These are phyloP conservation scores for Acanthochlamys bracteata DNA, from an alignment of 106 monocot genomes.

Conservation along the genomic window DNA sequence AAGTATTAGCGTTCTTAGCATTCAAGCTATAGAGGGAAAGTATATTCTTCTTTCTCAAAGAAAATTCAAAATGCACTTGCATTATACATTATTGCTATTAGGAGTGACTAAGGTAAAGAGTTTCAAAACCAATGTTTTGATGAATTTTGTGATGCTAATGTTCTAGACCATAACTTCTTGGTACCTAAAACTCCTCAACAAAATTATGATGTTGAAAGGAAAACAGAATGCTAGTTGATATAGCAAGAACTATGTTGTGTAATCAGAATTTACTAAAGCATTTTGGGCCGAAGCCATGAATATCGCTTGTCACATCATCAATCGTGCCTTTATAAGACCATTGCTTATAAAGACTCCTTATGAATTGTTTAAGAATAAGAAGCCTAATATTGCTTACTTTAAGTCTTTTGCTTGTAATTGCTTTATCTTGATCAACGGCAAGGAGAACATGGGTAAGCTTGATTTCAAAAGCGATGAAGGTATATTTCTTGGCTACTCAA, in stretches of 20 bases:
- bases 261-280: background rate
- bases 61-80: background rate
- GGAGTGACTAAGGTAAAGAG: conserved; percentile 4
- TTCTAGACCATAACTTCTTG: background rate
- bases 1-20: background rate
- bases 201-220: background rate
- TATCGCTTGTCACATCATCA: background rate
- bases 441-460: no score
- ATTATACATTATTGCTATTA: no score
- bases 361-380: conserved; percentile 1
- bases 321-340: background rate
- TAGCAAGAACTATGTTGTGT: background rate
- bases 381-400: conserved; percentile 1
- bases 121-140: conserved; percentile 2
- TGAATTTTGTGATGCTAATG: background rate
- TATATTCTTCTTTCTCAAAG: no score
- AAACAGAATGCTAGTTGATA: conserved; percentile 6
- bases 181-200: conserved; percentile 1
- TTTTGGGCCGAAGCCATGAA: conserved; percentile 17
- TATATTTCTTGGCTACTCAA: no score
- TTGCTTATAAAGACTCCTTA: conserved; percentile 7
- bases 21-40: background rate
- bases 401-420: background rate
- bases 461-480: no score
- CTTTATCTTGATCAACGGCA: background rate